Conservation (phyloP, 2,329 filamentous ascomycete species). For the Fusarium nodosum region DNA sequence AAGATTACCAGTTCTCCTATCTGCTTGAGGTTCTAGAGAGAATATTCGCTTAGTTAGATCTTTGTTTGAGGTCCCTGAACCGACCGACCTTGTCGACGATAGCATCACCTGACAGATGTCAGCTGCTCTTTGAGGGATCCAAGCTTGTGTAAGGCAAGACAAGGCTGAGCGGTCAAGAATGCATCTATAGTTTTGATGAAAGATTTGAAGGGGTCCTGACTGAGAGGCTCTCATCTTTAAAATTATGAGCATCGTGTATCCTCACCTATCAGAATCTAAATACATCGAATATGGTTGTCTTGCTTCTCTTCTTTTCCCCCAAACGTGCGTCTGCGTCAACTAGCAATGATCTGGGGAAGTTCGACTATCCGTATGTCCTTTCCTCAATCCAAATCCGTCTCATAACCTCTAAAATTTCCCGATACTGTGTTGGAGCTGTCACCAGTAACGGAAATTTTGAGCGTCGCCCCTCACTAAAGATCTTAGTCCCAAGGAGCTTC, state of each 20-base stretch:
- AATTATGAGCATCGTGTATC: neutral
- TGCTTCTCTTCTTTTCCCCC: conserved; percentile 13
- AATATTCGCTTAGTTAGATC: conserved; percentile 4
- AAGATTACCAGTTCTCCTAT: conserved; percentile 10
- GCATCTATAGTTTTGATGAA: neutral
- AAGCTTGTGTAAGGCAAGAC: conserved; percentile 1
- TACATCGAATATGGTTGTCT: neutral
- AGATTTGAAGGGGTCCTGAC: neutral
- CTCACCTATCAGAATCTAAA: conserved; percentile 12
- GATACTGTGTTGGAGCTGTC: neutral
- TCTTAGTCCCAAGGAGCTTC: conserved; percentile 21
- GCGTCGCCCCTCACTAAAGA: conserved; percentile 2
- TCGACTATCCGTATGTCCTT: neutral
- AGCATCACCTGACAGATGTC: conserved; percentile 3
- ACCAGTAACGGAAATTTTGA: conserved; percentile 3
- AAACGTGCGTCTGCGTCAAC: conserved; percentile 3
- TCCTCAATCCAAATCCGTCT: neutral
- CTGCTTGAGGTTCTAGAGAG: conserved; percentile 20
- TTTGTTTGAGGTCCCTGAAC: neutral
- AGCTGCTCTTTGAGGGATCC: neutral
- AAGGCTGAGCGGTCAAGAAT: conserved; percentile 6
- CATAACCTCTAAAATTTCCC: conserved; percentile 14
- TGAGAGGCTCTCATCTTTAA: neutral
- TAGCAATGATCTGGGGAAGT: conserved; percentile 6
- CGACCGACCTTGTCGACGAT: conserved; percentile 10